phyloP scores from a whole-genome alignment of 208 protist species.

The Crithidia expoeki region DNA sequence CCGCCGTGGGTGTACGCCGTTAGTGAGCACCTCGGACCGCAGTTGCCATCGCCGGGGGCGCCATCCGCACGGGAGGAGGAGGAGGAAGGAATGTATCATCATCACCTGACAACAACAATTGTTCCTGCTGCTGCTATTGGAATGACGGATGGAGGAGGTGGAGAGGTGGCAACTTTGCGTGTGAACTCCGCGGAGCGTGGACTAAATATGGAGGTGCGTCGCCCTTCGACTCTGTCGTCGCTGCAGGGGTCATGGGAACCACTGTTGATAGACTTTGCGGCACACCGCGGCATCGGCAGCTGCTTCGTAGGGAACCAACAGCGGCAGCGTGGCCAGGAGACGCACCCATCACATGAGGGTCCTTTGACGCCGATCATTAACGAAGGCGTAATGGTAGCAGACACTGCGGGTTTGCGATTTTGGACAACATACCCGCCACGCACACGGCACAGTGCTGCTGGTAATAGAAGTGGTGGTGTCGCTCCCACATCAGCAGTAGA shows the following conservation, averaged over 20 bases:
- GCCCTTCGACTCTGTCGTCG: not conserved
- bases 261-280: too few species aligned
- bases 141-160: not conserved
- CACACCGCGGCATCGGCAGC: too few species aligned
- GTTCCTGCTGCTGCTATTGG: not conserved
- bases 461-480: too few species aligned
- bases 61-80: not conserved
- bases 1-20: conserved; percentile 16
- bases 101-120: not conserved
- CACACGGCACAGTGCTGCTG: not conserved
- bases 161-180: conserved; percentile 9
- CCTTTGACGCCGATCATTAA: too few species aligned
- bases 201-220: not conserved
- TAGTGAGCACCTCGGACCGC: conserved; percentile 3
- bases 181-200: not conserved
- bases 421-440: too few species aligned
- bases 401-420: too few species aligned
- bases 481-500: conserved; percentile 1
- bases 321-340: too few species aligned
- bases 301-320: too few species aligned
- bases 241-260: not conserved
- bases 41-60: not conserved
- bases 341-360: too few species aligned
- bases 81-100: not conserved
- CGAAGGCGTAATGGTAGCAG: too few species aligned